Evolutionary conservation across 371 early-diverging fungal genomes (phyloP), one percentile per base, ranked within the genome.

Genomic region (Cladochytrium tenue): DNA sequence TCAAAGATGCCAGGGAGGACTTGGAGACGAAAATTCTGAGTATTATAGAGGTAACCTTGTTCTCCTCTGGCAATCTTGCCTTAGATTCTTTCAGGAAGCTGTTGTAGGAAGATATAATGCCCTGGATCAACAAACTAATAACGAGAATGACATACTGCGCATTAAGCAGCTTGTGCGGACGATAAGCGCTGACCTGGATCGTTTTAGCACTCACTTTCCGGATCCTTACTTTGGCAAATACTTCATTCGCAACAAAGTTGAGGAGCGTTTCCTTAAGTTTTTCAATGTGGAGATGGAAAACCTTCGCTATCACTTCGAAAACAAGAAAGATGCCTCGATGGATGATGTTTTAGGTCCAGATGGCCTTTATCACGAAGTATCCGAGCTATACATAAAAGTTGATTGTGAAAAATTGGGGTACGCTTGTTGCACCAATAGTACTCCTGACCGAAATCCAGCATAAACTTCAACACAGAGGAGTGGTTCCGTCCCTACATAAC

Each of bases 281-380:
- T 71, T 64, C 59, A 60, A 55, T 5, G 35, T 56, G 28, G 67
- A 74, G 23, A 67, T 74, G 69, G 70, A 70, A 36, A 62, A 62
- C 43, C 63, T 73, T 60, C 26, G 60, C 30, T 63, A 35, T 31
- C 25, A 25, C 23, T 31, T 67, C 1, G 51, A 69, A 31, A 57
- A 61, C 7, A 70, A 64, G 27, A 66, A 56, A 15, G 52, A 64
- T n/a, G 60, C 75, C 15, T 32, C 58, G 23, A 60, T 65, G 35
- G 56, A 62, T 61, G 62, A 73, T 30, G 73, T 78, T 51, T 58
- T 77, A 26, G 81, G 78, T 0, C 60, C 76, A n/a, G 73, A 78
- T 35, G 67, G 75, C 36, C 50, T 59, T 1, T 71, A 76, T 27
- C 23, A 51, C 26, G 66, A 64, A 23, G 71, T 78, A 15, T 58